phyloP scores from a whole-genome alignment of 306 rosid species.

The Dalbergia cochinchinensis region DNA sequence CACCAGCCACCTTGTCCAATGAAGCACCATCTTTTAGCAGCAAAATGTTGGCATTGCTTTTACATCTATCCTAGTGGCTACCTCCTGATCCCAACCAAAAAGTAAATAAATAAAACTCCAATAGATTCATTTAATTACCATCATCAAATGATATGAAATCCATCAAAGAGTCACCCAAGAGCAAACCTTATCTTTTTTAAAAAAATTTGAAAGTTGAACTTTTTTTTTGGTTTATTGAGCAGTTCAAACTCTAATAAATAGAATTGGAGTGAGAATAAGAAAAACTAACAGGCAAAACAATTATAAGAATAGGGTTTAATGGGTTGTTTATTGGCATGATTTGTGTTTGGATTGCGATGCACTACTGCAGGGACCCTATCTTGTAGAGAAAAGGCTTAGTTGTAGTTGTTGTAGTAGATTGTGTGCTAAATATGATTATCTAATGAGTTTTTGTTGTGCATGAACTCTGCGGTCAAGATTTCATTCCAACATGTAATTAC shows the following conservation, averaged over 20 bases:
- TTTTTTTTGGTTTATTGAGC: background rate
- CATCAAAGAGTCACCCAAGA: slow-evolving; percentile 24
- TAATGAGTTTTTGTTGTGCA: background rate
- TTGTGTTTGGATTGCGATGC: background rate
- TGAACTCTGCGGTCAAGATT: slow-evolving; percentile 5
- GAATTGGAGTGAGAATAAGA: background rate
- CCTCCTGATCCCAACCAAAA: slow-evolving; percentile 65
- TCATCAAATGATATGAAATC: slow-evolving; percentile 5
- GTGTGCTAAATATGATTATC: background rate
- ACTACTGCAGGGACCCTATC: too few relatives aligned
- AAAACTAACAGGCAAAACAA: background rate
- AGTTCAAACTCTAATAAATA: background rate
- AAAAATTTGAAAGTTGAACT: background rate
- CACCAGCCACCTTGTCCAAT: slow-evolving; percentile 81
- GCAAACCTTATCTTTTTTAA: background rate
- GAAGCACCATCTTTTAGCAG: slow-evolving; percentile 64
- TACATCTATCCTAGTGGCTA: slow-evolving; percentile 70
- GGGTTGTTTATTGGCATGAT: background rate
- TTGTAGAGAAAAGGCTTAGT: background rate
- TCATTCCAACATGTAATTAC: background rate
- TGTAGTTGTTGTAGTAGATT: background rate
- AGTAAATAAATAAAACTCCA: slow-evolving; percentile 12
- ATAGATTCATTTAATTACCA: background rate
- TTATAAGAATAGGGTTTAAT: background rate
- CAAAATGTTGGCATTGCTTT: slow-evolving; percentile 97